These are phyloP conservation scores for Malassezia sympodialis DNA, from an alignment of 1,284 basidiomycete genomes.

Conservation along the genomic window DNA sequence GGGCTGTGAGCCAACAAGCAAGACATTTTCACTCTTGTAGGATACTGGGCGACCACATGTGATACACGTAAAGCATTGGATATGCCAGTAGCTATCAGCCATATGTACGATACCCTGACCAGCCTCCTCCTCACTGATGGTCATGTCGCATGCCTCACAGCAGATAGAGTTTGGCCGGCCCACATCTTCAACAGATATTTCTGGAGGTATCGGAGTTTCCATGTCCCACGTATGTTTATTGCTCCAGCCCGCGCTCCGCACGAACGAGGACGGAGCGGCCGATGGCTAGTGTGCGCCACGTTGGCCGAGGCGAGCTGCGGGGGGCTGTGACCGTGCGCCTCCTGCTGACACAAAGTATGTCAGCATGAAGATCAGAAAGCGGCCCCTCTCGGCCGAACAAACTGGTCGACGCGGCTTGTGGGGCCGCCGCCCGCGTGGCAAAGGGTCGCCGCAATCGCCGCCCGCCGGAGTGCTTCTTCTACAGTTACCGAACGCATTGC, in stretches of 20 bases:
- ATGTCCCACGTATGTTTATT: not conserved
- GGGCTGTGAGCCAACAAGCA: conserved; percentile 16
- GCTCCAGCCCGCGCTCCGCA: not conserved
- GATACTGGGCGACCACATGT: conserved; percentile 9
- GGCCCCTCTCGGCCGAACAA: not conserved
- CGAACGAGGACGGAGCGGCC: not conserved
- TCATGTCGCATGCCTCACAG: conserved; percentile 2
- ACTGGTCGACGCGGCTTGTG: not conserved
- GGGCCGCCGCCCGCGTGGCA: conserved; percentile 1
- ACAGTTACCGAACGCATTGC: not conserved
- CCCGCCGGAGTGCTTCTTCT: not conserved
- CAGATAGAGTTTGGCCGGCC: not conserved
- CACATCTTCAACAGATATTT: not conserved
- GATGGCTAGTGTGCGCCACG: not conserved
- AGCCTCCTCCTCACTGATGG: conserved; percentile 2
- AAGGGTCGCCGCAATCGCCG: not conserved
- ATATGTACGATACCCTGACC: conserved; percentile 14
- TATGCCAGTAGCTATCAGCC: conserved; percentile 13
- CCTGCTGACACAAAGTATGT: not conserved
- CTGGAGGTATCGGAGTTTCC: not conserved
- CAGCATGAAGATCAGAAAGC: not conserved
- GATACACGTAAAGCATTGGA: conserved; percentile 13
- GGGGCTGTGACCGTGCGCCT: not conserved
- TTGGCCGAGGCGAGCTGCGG: not conserved
- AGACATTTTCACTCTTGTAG: conserved; percentile 11